Evolutionary conservation across 208 protist species (phyloP).

Genomic region (Trypanosoma rangeli): DNA sequence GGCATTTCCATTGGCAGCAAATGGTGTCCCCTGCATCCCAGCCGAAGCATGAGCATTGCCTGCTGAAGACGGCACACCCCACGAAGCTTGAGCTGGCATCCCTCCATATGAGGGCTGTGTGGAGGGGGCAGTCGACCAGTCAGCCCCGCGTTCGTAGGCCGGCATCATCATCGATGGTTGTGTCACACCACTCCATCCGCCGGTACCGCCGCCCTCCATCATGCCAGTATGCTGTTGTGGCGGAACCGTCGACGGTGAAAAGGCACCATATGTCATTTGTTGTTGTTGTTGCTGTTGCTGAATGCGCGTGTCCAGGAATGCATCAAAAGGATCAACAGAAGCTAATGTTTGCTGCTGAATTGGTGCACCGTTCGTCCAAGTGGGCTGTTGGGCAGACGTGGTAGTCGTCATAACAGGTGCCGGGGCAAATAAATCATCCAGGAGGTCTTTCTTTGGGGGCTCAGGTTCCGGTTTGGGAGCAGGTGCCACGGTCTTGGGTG

Average conservation of each 20-base stretch:
- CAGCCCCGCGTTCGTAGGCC: slow-evolving; percentile 2
- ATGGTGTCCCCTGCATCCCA: neutral
- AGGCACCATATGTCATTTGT: slow-evolving; percentile 7
- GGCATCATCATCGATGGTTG: slow-evolving; percentile 8
- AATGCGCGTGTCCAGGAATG: slow-evolving; percentile 40
- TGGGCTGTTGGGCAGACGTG: neutral
- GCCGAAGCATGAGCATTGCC: neutral
- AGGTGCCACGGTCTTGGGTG: slow-evolving; percentile 10
- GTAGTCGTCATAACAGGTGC: slow-evolving; percentile 14
- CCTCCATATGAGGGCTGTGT: slow-evolving; percentile 13
- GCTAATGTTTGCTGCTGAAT: slow-evolving; percentile 15
- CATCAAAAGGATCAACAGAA: slow-evolving; percentile 57
- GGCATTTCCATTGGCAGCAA: neutral
- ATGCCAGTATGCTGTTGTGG: slow-evolving; percentile 29
- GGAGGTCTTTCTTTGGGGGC: slow-evolving; percentile 38
- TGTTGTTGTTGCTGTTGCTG: slow-evolving; percentile 30
- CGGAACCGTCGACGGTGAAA: neutral
- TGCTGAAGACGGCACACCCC: neutral
- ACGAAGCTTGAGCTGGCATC: neutral
- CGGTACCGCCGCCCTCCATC: slow-evolving; percentile 9
- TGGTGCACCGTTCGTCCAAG: slow-evolving; percentile 5
- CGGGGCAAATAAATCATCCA: slow-evolving; percentile 80
- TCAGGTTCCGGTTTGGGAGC: slow-evolving; percentile 21
- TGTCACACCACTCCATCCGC: neutral
- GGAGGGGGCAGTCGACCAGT: neutral